These are phyloP conservation scores for Aspergillus sojae DNA, from an alignment of 2,329 filamentous ascomycete species.

Conservation along the genomic window DNA sequence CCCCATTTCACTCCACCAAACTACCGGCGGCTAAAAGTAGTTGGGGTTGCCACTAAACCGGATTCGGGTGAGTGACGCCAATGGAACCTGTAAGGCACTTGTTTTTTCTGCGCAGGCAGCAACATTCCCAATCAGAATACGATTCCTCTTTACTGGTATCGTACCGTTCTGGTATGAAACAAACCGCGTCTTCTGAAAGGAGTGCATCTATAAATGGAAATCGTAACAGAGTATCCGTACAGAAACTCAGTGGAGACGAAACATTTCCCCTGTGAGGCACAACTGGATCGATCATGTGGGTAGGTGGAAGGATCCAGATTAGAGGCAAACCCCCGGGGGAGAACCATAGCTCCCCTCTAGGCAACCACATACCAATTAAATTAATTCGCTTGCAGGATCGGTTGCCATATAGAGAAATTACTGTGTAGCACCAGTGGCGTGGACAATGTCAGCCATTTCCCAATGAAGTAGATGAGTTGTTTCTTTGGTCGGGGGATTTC, in stretches of 20 bases:
- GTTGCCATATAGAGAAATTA: background rate
- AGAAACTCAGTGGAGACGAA: background rate
- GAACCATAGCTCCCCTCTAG: background rate
- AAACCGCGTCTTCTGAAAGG: background rate
- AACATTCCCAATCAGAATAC: background rate
- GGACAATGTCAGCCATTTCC: background rate
- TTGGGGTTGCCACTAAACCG: background rate
- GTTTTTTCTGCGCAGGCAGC: slow-evolving; percentile 1
- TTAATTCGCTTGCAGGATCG: background rate
- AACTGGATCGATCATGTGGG: background rate
- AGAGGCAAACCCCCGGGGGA: background rate
- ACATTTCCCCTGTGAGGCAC: background rate
- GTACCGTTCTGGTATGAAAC: background rate
- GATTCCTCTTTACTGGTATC: background rate
- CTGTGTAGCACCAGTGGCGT: background rate
- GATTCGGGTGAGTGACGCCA: background rate
- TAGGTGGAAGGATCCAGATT: background rate
- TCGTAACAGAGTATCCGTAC: background rate
- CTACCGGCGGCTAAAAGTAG: background rate
- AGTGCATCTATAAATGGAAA: background rate
- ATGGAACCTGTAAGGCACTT: slow-evolving; percentile 1
- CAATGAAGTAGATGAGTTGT: background rate
- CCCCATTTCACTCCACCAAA: background rate
- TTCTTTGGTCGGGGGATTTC: background rate
- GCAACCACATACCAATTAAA: background rate